These are phyloP conservation scores for Botrytis galanthina DNA, from an alignment of 2,329 filamentous ascomycete species.

Conservation along the genomic window DNA sequence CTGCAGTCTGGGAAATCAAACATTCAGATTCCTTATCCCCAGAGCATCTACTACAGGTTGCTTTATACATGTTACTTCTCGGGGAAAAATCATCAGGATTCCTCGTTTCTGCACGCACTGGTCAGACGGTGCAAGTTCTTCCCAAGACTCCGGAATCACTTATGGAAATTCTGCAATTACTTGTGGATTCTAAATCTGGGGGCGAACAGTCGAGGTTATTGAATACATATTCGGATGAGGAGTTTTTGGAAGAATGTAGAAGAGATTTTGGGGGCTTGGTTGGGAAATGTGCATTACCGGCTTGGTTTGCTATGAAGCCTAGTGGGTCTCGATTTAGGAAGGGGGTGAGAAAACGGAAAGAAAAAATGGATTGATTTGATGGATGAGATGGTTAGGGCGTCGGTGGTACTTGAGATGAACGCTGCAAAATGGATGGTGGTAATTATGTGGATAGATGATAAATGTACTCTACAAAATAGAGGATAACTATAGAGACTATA, in stretches of 20 bases:
- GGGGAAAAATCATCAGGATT: neutral
- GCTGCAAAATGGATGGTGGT: neutral
- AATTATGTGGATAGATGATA: neutral
- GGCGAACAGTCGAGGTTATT: constrained; percentile 7
- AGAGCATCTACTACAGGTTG: constrained; percentile 9
- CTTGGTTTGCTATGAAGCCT: constrained; percentile 20
- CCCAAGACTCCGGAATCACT: constrained; percentile 1
- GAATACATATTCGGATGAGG: constrained; percentile 13
- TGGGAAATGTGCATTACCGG: constrained; percentile 13
- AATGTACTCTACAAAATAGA: neutral
- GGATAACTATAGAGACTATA: neutral
- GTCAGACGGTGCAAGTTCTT: constrained; percentile 13
- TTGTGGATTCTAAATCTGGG: constrained; percentile 8
- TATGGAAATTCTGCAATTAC: neutral
- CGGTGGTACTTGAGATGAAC: too few relatives aligned
- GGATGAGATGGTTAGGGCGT: too few relatives aligned
- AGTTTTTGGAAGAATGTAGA: constrained; percentile 7
- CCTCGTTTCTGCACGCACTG: constrained; percentile 14
- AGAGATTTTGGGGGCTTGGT: constrained; percentile 9
- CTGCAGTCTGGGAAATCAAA: constrained; percentile 8
- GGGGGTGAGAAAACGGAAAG: too few relatives aligned
- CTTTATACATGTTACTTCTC: constrained; percentile 12
- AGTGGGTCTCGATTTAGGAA: neutral
- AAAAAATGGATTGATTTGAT: neutral
- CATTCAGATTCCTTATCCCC: constrained; percentile 10